Evolutionary conservation across 208 protist species (phyloP), one percentile per base, ranked within the genome.

Genomic region (Crithidia fasciculata): DNA sequence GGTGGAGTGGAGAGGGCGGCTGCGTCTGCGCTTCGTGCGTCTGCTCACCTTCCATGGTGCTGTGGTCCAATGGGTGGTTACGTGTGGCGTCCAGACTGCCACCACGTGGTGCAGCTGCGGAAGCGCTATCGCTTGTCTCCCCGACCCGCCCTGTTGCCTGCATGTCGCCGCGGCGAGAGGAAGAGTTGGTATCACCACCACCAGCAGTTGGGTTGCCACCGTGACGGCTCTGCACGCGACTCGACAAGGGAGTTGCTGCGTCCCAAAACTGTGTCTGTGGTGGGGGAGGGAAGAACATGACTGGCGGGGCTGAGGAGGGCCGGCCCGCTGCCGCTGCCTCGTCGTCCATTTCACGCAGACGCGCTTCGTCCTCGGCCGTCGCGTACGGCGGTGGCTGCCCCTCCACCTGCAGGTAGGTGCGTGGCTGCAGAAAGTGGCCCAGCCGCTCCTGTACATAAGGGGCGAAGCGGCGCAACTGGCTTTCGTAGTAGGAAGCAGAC

Each of bases 361-460:
- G 8, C 8, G 58, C 49, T 10, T 13, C n/a, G 19, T 80, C 78
- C 45, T 76, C 80, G 18, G 79, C 62, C 8, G 72, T 73, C 16
- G 84, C 81, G 79, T 59, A 73, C 18, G 86, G 84, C 10, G 85
- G 81, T 5, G 78, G 73, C 40, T 77, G 61, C 8, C 86, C 91
- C 39, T 89, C 85, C 15, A 93, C 76, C 45, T 89, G 74, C 55
- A 95, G 69, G 59, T 90, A 95, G 13, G 68, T 61, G 10, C 91
- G 80, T 10, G 91, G 91, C 28, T 91, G 57, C 53, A 92, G 37
- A 64, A 95, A 86, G 73, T 95, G 91, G 16, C 77, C 59, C 53
- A 95, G 85, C 16, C 79, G 63, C 73, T 86, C 55, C 69, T 92
- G 63, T 66, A 93, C 66, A 49, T 83, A 81, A n/a, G 82, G 78